Base-by-base conservation (phyloP, 2,329 filamentous ascomycete genomes). In the Ophiostoma himal-ulmi region DNA sequence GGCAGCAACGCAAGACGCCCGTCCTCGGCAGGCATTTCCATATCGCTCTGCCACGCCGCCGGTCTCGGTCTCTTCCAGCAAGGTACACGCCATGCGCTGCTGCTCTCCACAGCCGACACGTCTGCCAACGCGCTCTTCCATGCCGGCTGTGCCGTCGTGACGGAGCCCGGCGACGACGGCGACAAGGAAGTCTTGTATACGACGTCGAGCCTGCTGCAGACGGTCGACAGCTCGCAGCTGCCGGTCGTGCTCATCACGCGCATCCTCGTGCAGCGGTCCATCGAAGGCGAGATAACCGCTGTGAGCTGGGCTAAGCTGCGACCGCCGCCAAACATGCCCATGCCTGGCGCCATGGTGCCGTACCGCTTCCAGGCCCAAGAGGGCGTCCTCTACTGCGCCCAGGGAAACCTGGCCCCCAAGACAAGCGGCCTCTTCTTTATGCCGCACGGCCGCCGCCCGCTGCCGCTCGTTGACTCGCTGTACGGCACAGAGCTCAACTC, bases 291-390 rank as follows among this genome's bases (percentile, higher is more conserved):
- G 68, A 73, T 82, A 52, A 69, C 75, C 1, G 74, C 77, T 1
- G 76, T 79, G 0, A 77, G 78, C 36, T 83, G 81, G 81, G 73
- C 76, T 68, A 83, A 83, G 70, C 75, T 83, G 3, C 78, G 81
- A 0, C 78, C 82, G 0, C 83, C 83, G 0, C 70, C 77, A 0
- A 76, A 72, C 13, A 82, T 85, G 75, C 74, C 80, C 13, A 83
- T 83, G 80, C 83, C 82, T 1, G 92, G 94, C 75, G 91, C 91
- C 34, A 86, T 85, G 20, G 74, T 84, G 5, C 84, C 87, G 73
- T 84, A 87, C 72, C 17, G 22, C 22, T 5, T 44, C 36, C 20
- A 22, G 36, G 10, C 26, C 90, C 73, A 88, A 36, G 26, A 11
- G 26, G 75, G 74, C 52, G 69, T 75, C 5, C 71, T 77, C 4